Conservation (phyloP, 2,329 filamentous ascomycete species). For the Talaromyces atroroseus region DNA sequence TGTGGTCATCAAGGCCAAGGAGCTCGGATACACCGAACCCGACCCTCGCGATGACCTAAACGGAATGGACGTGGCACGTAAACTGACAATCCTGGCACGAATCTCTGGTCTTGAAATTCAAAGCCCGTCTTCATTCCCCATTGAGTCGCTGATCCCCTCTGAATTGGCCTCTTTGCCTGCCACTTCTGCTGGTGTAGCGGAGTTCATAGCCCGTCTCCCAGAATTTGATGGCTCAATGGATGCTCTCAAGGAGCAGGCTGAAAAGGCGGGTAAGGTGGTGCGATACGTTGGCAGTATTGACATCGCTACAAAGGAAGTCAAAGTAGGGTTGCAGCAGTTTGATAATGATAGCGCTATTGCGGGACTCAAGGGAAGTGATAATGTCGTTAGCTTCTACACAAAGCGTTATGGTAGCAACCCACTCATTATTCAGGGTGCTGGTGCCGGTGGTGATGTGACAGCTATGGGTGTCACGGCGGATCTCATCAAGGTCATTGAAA, state of each 20-base stretch:
- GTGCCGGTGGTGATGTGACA: conserved; percentile 89
- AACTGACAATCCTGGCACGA: conserved; percentile 89
- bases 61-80: conserved; percentile 85
- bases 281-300: conserved; percentile 93
- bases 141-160: conserved; percentile 86
- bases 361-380: conserved; percentile 91
- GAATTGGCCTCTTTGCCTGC: conserved; percentile 72
- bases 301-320: conserved; percentile 71
- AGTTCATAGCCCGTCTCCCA: conserved; percentile 76
- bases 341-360: conserved; percentile 88
- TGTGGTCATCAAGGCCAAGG: conserved; percentile 87
- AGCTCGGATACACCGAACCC: conserved; percentile 85
- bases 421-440: conserved; percentile 88
- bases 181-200: conserved; percentile 55
- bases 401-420: conserved; percentile 88
- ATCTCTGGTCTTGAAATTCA: conserved; percentile 75
- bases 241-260: conserved; percentile 74
- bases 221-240: conserved; percentile 90
- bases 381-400: conserved; percentile 98
- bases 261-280: conserved; percentile 83
- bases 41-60: conserved; percentile 84
- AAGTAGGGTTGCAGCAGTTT: conserved; percentile 87
- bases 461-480: conserved; percentile 97
- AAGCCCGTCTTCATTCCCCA: conserved; percentile 82
- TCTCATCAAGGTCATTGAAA: conserved; percentile 77